Conservation (phyloP, 2,329 filamentous ascomycete genomes). For the Pseudophaeomoniella oleicola region DNA sequence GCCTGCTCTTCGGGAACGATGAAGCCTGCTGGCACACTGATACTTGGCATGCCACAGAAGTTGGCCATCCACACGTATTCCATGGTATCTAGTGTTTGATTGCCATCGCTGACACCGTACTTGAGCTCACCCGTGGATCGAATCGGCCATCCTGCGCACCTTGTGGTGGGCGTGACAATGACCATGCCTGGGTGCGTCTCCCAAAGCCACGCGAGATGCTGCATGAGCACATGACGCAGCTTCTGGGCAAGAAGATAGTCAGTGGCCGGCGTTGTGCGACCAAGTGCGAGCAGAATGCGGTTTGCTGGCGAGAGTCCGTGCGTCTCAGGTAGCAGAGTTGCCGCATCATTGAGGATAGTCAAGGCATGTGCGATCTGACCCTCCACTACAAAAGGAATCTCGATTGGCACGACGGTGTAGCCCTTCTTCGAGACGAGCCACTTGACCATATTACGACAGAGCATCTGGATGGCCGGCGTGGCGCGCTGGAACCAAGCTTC, state of each 20-base stretch:
- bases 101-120: constrained; percentile 57
- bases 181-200: constrained; percentile 57
- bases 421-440: constrained; percentile 26
- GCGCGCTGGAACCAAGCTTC: constrained; percentile 55
- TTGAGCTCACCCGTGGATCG: constrained; percentile 46
- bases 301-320: constrained; percentile 8
- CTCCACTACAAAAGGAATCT: constrained; percentile 46
- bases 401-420: constrained; percentile 31
- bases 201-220: constrained; percentile 60
- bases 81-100: constrained; percentile 63
- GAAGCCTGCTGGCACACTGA: constrained; percentile 64
- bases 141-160: constrained; percentile 60
- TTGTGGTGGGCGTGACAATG: constrained; percentile 64
- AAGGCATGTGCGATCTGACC: constrained; percentile 64
- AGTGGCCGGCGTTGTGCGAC: constrained; percentile 45
- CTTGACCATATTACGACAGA: constrained; percentile 48
- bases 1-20: constrained; percentile 23
- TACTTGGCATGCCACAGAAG: constrained; percentile 61
- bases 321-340: too few relatives aligned
- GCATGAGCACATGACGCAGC: constrained; percentile 63
- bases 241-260: constrained; percentile 63
- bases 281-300: constrained; percentile 49
- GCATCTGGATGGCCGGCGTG: constrained; percentile 45
- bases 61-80: constrained; percentile 78
- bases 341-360: constrained; percentile 61